Conservation (phyloP, 306 rosid species). For the Prunus mira region DNA sequence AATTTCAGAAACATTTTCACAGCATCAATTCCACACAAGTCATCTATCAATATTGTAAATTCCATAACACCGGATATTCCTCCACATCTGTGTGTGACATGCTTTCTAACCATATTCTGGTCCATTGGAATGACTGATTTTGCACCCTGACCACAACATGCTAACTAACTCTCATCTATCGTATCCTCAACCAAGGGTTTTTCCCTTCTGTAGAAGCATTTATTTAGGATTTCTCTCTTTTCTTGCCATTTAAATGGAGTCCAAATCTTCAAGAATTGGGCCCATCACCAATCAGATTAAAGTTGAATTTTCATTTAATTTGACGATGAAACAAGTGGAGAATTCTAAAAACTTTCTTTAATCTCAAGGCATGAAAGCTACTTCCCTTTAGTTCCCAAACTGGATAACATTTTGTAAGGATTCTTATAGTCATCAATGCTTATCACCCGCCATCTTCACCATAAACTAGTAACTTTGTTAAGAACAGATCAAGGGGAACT, state of each 20-base stretch:
- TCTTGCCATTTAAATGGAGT: background rate
- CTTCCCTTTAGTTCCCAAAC: background rate
- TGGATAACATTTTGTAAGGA: background rate
- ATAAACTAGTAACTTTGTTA: background rate
- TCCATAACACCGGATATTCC: background rate
- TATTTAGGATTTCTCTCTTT: background rate
- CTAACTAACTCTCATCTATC: background rate
- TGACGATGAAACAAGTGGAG: background rate
- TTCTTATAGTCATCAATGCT: background rate
- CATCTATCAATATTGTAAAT: background rate
- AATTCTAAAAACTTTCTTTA: background rate
- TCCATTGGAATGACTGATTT: background rate
- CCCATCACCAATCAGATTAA: background rate
- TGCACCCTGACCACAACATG: conserved; percentile 1
- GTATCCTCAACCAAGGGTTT: background rate
- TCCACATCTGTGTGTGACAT: background rate
- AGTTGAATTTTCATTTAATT: background rate
- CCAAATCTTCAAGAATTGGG: background rate
- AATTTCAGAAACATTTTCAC: background rate
- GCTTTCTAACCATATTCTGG: background rate
- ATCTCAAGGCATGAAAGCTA: background rate
- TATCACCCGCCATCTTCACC: background rate
- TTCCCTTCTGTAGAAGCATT: background rate
- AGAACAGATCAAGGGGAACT: background rate
- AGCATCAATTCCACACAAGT: background rate